phyloP scores from a whole-genome alignment of 345 rosid genomes.

The Rhodomyrtus tomentosa region DNA sequence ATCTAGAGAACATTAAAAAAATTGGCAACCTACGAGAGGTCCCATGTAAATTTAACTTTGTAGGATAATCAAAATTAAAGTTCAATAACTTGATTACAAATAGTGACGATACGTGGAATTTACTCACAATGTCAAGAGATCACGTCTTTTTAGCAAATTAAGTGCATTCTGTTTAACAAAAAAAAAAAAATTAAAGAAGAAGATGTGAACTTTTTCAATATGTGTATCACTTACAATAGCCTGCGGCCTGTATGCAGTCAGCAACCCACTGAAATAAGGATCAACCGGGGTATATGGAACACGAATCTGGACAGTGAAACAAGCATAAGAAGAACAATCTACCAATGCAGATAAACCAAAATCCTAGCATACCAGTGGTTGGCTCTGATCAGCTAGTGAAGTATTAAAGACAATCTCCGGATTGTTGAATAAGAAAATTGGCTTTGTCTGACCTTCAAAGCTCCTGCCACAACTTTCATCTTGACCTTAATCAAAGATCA shows the following conservation, averaged over 20 bases:
- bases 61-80: neutral
- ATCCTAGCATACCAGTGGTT: slow-evolving; percentile 15
- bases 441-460: slow-evolving; percentile 19
- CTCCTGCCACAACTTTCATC: slow-evolving; percentile 23
- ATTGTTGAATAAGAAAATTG: slow-evolving; percentile 13
- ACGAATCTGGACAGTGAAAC: slow-evolving; percentile 15
- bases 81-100: neutral
- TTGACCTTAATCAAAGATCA: slow-evolving; percentile 10
- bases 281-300: slow-evolving; percentile 13
- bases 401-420: slow-evolving; percentile 10
- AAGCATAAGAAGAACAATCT: neutral
- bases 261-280: slow-evolving; percentile 19
- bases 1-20: neutral
- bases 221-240: slow-evolving; percentile 23
- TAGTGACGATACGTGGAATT: neutral
- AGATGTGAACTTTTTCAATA: neutral
- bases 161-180: neutral
- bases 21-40: neutral
- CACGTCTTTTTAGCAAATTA: neutral
- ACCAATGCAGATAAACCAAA: neutral
- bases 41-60: neutral
- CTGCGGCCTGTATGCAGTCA: slow-evolving; percentile 29
- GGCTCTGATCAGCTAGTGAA: slow-evolving; percentile 10
- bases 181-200: neutral
- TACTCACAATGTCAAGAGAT: neutral